Conservation (phyloP, 148 eudicot genomes). For the Persicaria tinctoria region DNA sequence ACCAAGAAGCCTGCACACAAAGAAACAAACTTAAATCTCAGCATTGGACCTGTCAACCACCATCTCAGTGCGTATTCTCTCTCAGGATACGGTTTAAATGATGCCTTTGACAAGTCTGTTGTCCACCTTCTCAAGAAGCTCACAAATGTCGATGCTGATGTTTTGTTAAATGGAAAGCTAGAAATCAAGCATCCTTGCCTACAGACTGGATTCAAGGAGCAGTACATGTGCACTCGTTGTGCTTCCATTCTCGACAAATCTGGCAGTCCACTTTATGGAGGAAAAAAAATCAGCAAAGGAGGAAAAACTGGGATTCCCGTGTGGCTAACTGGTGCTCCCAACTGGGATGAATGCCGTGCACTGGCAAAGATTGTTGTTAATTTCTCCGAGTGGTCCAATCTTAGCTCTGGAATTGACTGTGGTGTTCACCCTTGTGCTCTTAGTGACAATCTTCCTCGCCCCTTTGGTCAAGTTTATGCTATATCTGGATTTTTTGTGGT, state of each 20-base stretch:
- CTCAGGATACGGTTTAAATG: conserved; percentile 91
- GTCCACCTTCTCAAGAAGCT: conserved; percentile 58
- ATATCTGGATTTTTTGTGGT: conserved; percentile 97
- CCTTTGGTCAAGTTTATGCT: conserved; percentile 78
- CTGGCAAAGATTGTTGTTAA: conserved; percentile 80
- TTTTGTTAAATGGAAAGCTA: conserved; percentile 49
- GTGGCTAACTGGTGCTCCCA: conserved; percentile 72
- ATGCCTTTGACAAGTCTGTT: conserved; percentile 96
- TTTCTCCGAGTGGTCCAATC: conserved; percentile 84
- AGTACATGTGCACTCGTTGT: conserved; percentile 65
- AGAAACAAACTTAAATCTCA: conserved; percentile 71
- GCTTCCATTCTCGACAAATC: conserved; percentile 33
- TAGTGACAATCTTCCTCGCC: conserved; percentile 63
- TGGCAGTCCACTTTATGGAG: conserved; percentile 39
- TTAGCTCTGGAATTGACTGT: conserved; percentile 73
- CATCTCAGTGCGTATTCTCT: conserved; percentile 94
- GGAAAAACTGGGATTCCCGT: conserved; percentile 54
- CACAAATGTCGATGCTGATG: conserved; percentile 37
- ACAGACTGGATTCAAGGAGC: conserved; percentile 73
- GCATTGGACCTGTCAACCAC: conserved; percentile 86
- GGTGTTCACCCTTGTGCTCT: conserved; percentile 88
- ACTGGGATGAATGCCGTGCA: conserved; percentile 77
- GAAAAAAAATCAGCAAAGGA: conserved; percentile 28
- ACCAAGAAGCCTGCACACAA: conserved; percentile 43
- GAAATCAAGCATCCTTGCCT: conserved; percentile 85